Evolutionary conservation across 768 basidiomycete genomes (phyloP).

Genomic region (Pisolithus marmoratus): DNA sequence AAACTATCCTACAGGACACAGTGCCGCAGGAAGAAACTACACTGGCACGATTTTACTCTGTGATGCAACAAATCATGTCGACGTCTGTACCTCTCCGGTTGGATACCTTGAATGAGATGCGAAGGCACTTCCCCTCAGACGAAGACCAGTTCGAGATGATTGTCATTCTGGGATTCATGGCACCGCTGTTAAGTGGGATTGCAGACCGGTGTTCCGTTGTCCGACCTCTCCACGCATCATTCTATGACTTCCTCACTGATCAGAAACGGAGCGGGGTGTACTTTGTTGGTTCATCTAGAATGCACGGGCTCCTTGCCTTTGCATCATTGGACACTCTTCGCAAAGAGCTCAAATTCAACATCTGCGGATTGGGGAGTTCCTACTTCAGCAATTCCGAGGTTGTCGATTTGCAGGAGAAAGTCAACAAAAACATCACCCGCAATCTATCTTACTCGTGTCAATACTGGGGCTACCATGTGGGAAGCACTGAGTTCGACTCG

Average conservation of each 20-base stretch:
- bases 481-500: too few relatives aligned
- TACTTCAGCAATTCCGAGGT: too few relatives aligned
- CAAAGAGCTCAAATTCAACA: too few relatives aligned
- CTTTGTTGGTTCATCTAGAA: too few relatives aligned
- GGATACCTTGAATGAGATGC: background rate
- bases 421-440: too few relatives aligned
- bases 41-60: background rate
- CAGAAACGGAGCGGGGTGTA: constrained; percentile 1
- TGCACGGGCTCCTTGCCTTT: too few relatives aligned
- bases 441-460: too few relatives aligned
- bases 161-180: constrained; percentile 1
- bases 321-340: too few relatives aligned
- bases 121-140: background rate
- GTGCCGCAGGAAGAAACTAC: background rate
- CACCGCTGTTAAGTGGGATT: constrained; percentile 4
- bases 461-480: too few relatives aligned
- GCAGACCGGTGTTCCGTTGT: constrained; percentile 2
- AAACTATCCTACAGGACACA: background rate
- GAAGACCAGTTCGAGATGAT: background rate
- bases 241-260: constrained; percentile 21
- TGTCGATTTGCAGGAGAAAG: too few relatives aligned
- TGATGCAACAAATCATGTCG: constrained; percentile 1
- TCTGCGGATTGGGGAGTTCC: too few relatives aligned
- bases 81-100: background rate
- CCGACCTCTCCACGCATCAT: constrained; percentile 22